Base-by-base conservation (phyloP, 495 filamentous ascomycete genomes). In the Choiromyces venosus region DNA sequence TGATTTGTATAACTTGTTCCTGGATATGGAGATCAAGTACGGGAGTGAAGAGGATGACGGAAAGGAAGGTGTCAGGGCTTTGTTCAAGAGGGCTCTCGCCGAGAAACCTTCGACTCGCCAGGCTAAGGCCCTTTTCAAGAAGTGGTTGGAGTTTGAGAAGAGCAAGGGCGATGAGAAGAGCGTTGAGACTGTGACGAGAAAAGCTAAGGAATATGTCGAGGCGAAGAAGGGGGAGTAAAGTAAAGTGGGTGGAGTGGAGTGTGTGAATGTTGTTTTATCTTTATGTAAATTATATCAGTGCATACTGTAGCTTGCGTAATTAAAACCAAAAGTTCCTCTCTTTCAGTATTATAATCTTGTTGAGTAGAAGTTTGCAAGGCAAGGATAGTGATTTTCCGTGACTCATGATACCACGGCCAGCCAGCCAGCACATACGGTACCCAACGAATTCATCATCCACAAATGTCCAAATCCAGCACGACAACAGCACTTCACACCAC, bases 1-100 rank as follows among this genome's bases (percentile, higher is more conserved):
- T 66, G 93, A 97, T 82, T 82, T 97, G 67, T 98, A 94, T 93
- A 97, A 93, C 83, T 88, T 96, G 79, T 89, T 94, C 56, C 76
- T 97, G 18, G 92, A 97, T 77, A 86, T 97, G 74, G 95, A 99
- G 84, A 90, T 91, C 73, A 81, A 81, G 81, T 81, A 82, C 42
- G 80, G 70, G 14, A 71, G 70, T 1, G 74, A 72, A 35, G 42
- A 67, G 25, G 74, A 79, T 37, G 79, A 70, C 19, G 37, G 67
- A 29, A 74, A 66, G 18, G 79, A 82, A 16, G 74, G 78, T 25
- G 68, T 73, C 83, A 85, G 73, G 82, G 82, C 73, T 0, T 80
- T 82, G 21, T 83, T 87, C 37, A 80, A 81, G 37, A 81, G 85
- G 5, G 84, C 82, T 4, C 80, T 81, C 14, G 74, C 73, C 5